Conservation (phyloP, 1,284 basidiomycete genomes). For the Boletellus deceptivus region DNA sequence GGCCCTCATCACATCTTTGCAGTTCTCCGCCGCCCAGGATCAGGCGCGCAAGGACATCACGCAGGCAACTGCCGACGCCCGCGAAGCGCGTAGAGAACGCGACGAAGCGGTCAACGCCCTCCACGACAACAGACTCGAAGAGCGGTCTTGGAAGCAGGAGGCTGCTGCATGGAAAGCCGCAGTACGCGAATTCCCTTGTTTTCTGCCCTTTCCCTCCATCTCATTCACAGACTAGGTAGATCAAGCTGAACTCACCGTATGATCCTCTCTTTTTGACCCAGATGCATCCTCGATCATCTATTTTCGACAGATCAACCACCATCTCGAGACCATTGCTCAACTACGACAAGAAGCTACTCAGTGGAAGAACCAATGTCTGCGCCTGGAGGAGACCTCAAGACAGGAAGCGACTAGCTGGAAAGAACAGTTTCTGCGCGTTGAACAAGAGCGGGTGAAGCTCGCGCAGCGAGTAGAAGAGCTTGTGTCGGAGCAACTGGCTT, state of each 20-base stretch:
- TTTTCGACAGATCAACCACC: slow-evolving; percentile 48
- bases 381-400: slow-evolving; percentile 46
- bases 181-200: slow-evolving; percentile 40
- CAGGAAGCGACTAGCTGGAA: slow-evolving; percentile 60
- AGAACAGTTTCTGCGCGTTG: slow-evolving; percentile 66
- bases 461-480: slow-evolving; percentile 56
- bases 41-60: slow-evolving; percentile 46
- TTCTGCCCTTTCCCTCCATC: background rate
- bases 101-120: slow-evolving; percentile 53
- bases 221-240: slow-evolving; percentile 41
- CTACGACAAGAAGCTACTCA: slow-evolving; percentile 60
- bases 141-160: slow-evolving; percentile 50
- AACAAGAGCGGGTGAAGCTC: slow-evolving; percentile 57
- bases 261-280: slow-evolving; percentile 11
- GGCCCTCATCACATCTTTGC: slow-evolving; percentile 3
- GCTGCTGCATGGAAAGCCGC: slow-evolving; percentile 47
- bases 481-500: slow-evolving; percentile 43
- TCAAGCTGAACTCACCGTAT: slow-evolving; percentile 57
- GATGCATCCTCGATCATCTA: slow-evolving; percentile 1
- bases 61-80: slow-evolving; percentile 43
- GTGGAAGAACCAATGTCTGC: slow-evolving; percentile 68
- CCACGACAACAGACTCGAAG: slow-evolving; percentile 44
- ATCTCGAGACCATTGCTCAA: slow-evolving; percentile 57
- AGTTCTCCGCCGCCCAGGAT: slow-evolving; percentile 49
- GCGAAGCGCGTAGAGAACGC: slow-evolving; percentile 49